Evolutionary conservation across 371 early-diverging fungal species (phyloP).

Genomic region (Mortierella sp.): DNA sequence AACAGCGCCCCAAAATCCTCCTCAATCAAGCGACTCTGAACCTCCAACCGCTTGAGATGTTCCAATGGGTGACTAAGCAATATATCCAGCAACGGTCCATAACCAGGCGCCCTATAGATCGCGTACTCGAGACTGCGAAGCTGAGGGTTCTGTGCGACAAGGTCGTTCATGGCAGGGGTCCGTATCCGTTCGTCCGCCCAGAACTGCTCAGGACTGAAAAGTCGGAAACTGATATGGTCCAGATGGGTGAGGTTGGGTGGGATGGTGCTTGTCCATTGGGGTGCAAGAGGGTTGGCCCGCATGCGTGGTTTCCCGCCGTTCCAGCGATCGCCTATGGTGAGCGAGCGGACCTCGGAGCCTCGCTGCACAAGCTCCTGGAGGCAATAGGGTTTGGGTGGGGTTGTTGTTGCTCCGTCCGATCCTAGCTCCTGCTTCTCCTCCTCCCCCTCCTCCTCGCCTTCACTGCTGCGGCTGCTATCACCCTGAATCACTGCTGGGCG

Average conservation of each 20-base stretch:
- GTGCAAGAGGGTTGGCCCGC: neutral
- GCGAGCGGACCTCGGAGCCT: neutral
- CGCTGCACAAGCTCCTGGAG: neutral
- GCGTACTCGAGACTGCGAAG: neutral
- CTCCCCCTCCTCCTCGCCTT: neutral
- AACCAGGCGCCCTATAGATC: neutral
- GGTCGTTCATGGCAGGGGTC: neutral
- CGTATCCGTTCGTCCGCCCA: neutral
- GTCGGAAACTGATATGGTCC: neutral
- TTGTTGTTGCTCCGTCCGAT: neutral
- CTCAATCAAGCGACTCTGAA: neutral
- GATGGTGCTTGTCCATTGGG: neutral
- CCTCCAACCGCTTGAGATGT: neutral
- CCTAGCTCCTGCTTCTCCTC: neutral
- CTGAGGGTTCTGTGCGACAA: neutral
- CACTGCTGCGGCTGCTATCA: neutral
- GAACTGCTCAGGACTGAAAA: neutral
- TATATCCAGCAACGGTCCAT: neutral
- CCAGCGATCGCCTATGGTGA: conserved; percentile 3
- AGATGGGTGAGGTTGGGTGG: neutral
- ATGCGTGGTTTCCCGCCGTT: conserved; percentile 1
- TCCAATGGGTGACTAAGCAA: neutral
- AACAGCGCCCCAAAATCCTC: neutral
- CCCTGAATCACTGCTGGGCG: neutral
- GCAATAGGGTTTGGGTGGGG: neutral